Conservation (phyloP, 306 rosid species). For the Rosa chinensis region DNA sequence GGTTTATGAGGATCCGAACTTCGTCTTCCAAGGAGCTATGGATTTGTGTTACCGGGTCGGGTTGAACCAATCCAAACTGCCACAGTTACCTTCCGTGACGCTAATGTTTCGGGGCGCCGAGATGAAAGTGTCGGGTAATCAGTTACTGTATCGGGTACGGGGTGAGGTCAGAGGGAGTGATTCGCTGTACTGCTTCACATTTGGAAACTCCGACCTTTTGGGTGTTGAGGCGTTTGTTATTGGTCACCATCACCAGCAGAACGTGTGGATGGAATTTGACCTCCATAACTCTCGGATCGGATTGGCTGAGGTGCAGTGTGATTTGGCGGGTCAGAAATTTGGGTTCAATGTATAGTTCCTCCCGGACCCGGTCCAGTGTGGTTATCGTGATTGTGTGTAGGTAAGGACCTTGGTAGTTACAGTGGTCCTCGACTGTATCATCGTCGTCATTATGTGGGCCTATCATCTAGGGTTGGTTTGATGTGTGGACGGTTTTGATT, state of each 20-base stretch:
- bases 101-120: conserved; percentile 66
- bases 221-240: conserved; percentile 78
- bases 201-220: conserved; percentile 78
- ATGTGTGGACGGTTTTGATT: conserved; percentile 1
- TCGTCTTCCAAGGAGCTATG: conserved; percentile 67
- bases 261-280: conserved; percentile 86
- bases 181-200: conserved; percentile 69
- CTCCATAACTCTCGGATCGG: conserved; percentile 64
- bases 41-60: conserved; percentile 74
- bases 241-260: conserved; percentile 87
- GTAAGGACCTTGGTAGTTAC: not conserved
- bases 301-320: conserved; percentile 56
- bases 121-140: conserved; percentile 53
- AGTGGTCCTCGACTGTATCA: not conserved
- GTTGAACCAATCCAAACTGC: conserved; percentile 25
- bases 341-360: conserved; percentile 25
- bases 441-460: not conserved
- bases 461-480: not conserved
- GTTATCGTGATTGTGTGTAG: not conserved
- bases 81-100: conserved; percentile 55
- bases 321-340: conserved; percentile 51
- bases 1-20: conserved; percentile 58
- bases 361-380: not conserved
- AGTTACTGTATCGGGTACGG: conserved; percentile 54
- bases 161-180: conserved; percentile 44